phyloP scores from a whole-genome alignment of 2,329 filamentous ascomycete species.

The Penicillium sp. region DNA sequence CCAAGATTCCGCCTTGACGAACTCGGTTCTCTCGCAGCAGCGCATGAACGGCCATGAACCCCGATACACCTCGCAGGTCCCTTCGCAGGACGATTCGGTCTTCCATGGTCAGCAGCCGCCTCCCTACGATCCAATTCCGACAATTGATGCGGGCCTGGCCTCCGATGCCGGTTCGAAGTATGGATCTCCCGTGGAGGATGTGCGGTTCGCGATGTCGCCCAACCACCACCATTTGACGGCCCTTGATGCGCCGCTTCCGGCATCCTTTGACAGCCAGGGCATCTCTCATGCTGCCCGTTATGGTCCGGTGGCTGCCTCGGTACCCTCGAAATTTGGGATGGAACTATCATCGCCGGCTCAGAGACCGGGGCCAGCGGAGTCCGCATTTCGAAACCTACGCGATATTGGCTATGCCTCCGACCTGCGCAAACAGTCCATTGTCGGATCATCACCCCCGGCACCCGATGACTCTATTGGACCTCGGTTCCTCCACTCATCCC shows the following conservation, averaged over 20 bases:
- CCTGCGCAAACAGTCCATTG: slow-evolving; percentile 58
- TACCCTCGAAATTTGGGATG: slow-evolving; percentile 86
- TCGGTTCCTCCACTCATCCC: slow-evolving; percentile 64
- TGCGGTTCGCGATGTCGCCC: slow-evolving; percentile 77
- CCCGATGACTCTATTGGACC: slow-evolving; percentile 67
- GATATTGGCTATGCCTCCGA: slow-evolving; percentile 70
- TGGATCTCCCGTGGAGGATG: slow-evolving; percentile 78
- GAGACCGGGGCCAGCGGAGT: slow-evolving; percentile 60
- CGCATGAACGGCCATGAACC: slow-evolving; percentile 53
- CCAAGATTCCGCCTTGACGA: slow-evolving; percentile 71
- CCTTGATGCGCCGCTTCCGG: slow-evolving; percentile 85
- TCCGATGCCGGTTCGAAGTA: slow-evolving; percentile 64
- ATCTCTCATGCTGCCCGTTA: slow-evolving; percentile 88
- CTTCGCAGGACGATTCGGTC: slow-evolving; percentile 44
- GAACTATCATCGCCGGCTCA: slow-evolving; percentile 76
- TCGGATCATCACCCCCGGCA: slow-evolving; percentile 59
- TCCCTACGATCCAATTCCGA: slow-evolving; percentile 52
- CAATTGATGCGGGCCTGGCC: slow-evolving; percentile 59
- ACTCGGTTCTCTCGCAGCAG: slow-evolving; percentile 66
- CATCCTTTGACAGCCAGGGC: slow-evolving; percentile 94
- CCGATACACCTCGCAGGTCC: slow-evolving; percentile 42
- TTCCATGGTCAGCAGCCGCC: slow-evolving; percentile 43
- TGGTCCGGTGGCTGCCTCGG: slow-evolving; percentile 86
- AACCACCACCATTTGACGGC: slow-evolving; percentile 74
- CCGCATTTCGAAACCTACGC: slow-evolving; percentile 57